Evolutionary conservation across 1,284 basidiomycete genomes (phyloP).

Genomic region (Thelephora terrestris): DNA sequence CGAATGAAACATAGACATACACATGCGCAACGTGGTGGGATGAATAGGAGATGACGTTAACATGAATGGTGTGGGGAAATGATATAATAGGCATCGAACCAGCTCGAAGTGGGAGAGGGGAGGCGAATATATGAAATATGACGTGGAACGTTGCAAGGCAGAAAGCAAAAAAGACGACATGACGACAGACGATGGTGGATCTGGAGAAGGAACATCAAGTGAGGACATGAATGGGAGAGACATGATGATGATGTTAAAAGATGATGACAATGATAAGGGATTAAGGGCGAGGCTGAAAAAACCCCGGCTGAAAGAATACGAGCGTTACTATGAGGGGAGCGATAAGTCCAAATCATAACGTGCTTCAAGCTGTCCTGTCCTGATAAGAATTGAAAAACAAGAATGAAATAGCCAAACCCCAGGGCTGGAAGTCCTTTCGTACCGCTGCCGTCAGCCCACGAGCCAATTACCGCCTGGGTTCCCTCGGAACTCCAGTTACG

Average conservation of each 20-base stretch:
- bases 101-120: neutral
- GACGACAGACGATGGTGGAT: too few relatives aligned
- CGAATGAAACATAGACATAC: neutral
- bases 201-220: neutral
- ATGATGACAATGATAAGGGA: slow-evolving; percentile 10
- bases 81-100: neutral
- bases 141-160: neutral
- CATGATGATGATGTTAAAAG: neutral
- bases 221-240: neutral
- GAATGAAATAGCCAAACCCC: neutral
- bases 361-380: neutral
- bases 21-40: neutral
- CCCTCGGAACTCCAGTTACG: slow-evolving; percentile 26
- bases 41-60: neutral
- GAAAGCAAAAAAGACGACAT: neutral
- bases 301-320: neutral
- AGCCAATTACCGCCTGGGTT: too few relatives aligned
- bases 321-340: neutral
- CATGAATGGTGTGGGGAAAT: neutral
- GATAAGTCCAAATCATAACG: neutral
- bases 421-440: too few relatives aligned
- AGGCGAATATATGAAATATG: too few relatives aligned
- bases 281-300: slow-evolving; percentile 14
- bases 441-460: too few relatives aligned
- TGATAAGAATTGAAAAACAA: neutral